Evolutionary conservation across 805 yeast genomes (phyloP).

Genomic region (Metschnikowia hibisci): DNA sequence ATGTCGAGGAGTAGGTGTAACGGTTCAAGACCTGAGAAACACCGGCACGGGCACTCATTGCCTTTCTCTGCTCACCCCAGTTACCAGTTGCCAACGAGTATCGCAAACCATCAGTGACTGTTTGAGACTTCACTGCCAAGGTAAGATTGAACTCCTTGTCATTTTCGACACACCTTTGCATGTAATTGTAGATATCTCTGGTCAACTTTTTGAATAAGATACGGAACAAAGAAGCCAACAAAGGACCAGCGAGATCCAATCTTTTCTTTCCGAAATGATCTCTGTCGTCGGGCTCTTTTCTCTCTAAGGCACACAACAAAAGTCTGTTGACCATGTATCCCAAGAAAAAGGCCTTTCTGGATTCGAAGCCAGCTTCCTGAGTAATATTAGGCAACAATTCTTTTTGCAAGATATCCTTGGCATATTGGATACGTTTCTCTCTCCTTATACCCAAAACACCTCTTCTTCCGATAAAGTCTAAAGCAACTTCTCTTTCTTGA

Average conservation of each 20-base stretch:
- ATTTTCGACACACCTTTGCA: conserved; percentile 98
- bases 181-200: conserved; percentile 93
- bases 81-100: conserved; percentile 99
- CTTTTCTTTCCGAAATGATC: conserved; percentile 99
- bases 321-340: conserved; percentile 98
- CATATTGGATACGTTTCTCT: conserved; percentile 97
- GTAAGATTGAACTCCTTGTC: conserved; percentile 96
- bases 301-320: conserved; percentile 90
- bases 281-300: conserved; percentile 98
- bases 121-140: conserved; percentile 93
- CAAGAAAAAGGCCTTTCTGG: conserved; percentile 92
- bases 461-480: conserved; percentile 97
- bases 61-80: conserved; percentile 99
- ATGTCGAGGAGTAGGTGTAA: conserved; percentile 96
- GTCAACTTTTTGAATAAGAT: conserved; percentile 90
- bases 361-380: conserved; percentile 94
- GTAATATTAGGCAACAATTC: conserved; percentile 97
- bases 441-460: conserved; percentile 93
- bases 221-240: conserved; percentile 92
- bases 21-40: conserved; percentile 97
- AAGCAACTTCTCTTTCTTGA: conserved; percentile 96
- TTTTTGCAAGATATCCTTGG: conserved; percentile 92
- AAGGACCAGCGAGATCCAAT: conserved; percentile 97
- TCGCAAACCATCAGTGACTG: conserved; percentile 95
- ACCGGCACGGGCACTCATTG: conserved; percentile 98